Evolutionary conservation across 495 filamentous ascomycete species (phyloP).

Genomic region (Aspergillus saccharolyticus): DNA sequence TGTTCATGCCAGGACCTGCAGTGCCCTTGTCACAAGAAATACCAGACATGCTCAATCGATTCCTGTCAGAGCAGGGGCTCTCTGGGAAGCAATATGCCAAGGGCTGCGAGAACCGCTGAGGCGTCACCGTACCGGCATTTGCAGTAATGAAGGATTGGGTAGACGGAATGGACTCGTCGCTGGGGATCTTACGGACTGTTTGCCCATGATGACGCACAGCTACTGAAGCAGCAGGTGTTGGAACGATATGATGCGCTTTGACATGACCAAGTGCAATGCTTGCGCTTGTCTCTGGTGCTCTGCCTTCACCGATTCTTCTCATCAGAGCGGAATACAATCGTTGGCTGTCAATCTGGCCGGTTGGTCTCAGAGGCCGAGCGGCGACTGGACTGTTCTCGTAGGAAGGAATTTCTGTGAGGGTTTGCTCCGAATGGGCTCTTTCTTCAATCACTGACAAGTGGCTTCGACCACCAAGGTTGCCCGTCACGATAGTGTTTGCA

Average conservation of each 20-base stretch:
- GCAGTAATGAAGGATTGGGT: constrained; percentile 30
- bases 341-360: constrained; percentile 51
- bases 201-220: constrained; percentile 27
- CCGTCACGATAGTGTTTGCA: constrained; percentile 42
- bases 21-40: neutral
- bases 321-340: constrained; percentile 71
- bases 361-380: constrained; percentile 13
- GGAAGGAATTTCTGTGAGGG: constrained; percentile 15
- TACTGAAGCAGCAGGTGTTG: constrained; percentile 28
- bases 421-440: constrained; percentile 44
- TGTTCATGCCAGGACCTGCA: neutral
- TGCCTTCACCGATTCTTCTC: constrained; percentile 50
- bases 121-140: constrained; percentile 20
- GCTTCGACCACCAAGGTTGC: constrained; percentile 42
- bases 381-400: neutral
- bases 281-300: constrained; percentile 24
- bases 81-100: neutral
- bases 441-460: constrained; percentile 66
- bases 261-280: constrained; percentile 30
- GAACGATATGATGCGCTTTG: constrained; percentile 28
- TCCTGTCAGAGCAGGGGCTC: neutral
- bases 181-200: constrained; percentile 30
- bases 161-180: constrained; percentile 29
- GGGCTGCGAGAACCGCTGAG: constrained; percentile 10
- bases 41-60: neutral